A percentile compares a stretch with the other conserved stretches of the same genome.
Conservation (phyloP, 352 stramenopile genomes). For the Pythium sp. region DNA sequence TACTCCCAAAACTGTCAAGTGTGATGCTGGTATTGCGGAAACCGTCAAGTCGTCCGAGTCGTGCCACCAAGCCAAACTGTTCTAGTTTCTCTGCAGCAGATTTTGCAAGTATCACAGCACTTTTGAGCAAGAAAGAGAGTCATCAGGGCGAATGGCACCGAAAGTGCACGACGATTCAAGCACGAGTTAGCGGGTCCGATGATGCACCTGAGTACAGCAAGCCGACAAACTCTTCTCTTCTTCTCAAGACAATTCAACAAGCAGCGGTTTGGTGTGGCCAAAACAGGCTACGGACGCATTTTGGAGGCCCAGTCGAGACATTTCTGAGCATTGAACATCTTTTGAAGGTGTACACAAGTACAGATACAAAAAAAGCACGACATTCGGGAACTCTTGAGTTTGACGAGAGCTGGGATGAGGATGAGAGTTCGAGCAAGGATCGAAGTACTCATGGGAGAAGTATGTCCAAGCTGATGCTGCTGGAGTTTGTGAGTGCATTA, state of each 20-base stretch:
- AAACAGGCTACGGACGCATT: conserved; percentile 69
- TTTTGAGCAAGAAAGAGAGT: conserved; percentile 29
- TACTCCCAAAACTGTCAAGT: conserved; percentile 6
- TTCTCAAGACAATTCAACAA: conserved; percentile 40
- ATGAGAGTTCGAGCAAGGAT: neutral
- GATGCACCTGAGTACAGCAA: neutral
- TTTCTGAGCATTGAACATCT: conserved; percentile 77
- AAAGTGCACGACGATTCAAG: conserved; percentile 20
- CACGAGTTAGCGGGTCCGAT: neutral
- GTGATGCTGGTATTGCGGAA: conserved; percentile 13
- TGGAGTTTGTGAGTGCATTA: conserved; percentile 57
- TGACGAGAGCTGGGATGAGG: neutral
- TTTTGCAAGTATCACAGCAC: conserved; percentile 43
- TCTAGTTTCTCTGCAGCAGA: conserved; percentile 31
- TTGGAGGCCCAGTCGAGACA: conserved; percentile 68
- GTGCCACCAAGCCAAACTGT: neutral
- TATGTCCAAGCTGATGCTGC: conserved; percentile 35
- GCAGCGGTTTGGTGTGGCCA: conserved; percentile 69
- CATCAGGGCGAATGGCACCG: conserved; percentile 34
- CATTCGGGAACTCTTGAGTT: neutral
- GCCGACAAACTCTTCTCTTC: conserved; percentile 20
- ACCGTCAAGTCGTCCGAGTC: conserved; percentile 4
- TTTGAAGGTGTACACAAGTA: conserved; percentile 35
- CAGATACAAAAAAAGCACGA: neutral
- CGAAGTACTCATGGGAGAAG: neutral